These are phyloP conservation scores for Podosphaera fusca DNA, from an alignment of 2,329 filamentous ascomycete genomes.

Conservation along the genomic window DNA sequence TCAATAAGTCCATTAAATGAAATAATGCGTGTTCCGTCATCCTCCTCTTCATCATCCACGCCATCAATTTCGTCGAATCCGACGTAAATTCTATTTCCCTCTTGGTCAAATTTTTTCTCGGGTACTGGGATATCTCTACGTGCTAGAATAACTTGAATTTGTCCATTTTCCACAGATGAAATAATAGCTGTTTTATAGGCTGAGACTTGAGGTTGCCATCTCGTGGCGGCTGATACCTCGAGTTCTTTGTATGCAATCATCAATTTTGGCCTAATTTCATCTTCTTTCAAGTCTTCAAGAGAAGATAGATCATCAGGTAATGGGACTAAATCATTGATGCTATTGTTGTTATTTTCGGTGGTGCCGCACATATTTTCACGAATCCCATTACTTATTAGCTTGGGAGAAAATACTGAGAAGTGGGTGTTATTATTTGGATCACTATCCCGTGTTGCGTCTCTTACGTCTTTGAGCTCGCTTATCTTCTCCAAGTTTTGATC, in stretches of 20 bases:
- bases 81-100: conserved; percentile 50
- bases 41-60: conserved; percentile 26
- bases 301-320: conserved; percentile 32
- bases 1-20: conserved; percentile 41
- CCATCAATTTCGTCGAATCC: conserved; percentile 55
- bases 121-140: conserved; percentile 38
- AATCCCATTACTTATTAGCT: conserved; percentile 17
- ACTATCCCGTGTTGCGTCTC: conserved; percentile 5
- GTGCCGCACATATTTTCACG: conserved; percentile 14
- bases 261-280: conserved; percentile 31
- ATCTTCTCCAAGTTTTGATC: conserved; percentile 18
- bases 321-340: conserved; percentile 36
- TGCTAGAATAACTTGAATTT: conserved; percentile 41
- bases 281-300: conserved; percentile 26
- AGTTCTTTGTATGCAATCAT: conserved; percentile 47
- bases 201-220: conserved; percentile 41
- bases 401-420: conserved; percentile 6
- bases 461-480: conserved; percentile 7
- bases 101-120: conserved; percentile 36
- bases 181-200: conserved; percentile 41
- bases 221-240: conserved; percentile 34
- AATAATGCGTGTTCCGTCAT: conserved; percentile 38
- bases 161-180: conserved; percentile 27
- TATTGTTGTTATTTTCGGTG: conserved; percentile 17
- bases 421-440: conserved; percentile 10